phyloP scores from a whole-genome alignment of 2,329 filamentous ascomycete species.

The Paecilomyces variotii region DNA sequence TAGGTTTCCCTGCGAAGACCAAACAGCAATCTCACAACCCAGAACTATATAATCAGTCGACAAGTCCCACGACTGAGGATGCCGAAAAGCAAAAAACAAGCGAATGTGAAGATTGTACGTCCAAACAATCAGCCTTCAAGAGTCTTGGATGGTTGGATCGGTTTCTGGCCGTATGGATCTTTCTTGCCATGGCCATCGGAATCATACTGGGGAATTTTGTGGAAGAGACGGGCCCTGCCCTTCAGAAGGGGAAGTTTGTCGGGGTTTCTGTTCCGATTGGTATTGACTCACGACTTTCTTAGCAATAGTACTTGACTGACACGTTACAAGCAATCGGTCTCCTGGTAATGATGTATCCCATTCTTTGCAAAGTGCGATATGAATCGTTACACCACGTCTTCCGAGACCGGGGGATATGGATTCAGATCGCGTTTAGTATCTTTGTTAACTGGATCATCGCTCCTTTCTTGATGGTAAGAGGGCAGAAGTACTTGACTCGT shows the following conservation, averaged over 20 bases:
- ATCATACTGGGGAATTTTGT: conserved; percentile 72
- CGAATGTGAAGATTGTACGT: too few species aligned
- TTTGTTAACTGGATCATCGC: conserved; percentile 77
- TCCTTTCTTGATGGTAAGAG: conserved; percentile 67
- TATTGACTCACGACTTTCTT: conserved; percentile 23
- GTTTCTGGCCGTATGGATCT: conserved; percentile 63
- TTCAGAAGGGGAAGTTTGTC: conserved; percentile 66
- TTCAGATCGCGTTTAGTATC: conserved; percentile 69
- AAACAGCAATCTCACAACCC: too few species aligned
- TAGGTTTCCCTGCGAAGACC: too few species aligned
- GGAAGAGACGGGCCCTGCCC: conserved; percentile 48
- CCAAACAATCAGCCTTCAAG: too few species aligned
- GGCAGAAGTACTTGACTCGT: not conserved
- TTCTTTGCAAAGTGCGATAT: conserved; percentile 76
- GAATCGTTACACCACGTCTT: conserved; percentile 65
- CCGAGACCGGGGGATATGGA: conserved; percentile 57
- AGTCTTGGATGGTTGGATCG: too few species aligned
- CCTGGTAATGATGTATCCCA: conserved; percentile 91
- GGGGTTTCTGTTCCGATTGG: conserved; percentile 61
- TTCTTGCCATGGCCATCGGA: conserved; percentile 68
- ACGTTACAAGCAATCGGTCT: conserved; percentile 58
- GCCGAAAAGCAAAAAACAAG: too few species aligned
- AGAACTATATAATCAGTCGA: too few species aligned
- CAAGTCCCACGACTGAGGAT: too few species aligned
- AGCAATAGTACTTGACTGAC: not conserved